Evolutionary conservation across 2,329 filamentous ascomycete genomes (phyloP).

Genomic region (Pestalotiopsis sp.): DNA sequence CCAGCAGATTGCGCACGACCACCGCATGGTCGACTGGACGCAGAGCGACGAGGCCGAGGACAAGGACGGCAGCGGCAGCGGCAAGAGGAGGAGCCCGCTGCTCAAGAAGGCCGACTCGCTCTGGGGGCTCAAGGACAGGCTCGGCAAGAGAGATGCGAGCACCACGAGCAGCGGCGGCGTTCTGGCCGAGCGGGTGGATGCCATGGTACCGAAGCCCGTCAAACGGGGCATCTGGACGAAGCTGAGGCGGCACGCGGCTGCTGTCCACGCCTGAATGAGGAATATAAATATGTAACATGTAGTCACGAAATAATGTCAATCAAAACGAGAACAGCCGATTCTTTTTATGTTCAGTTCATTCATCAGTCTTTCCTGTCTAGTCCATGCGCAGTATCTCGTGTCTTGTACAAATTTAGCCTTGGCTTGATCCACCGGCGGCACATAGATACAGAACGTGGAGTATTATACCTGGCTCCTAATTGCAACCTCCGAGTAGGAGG

Average conservation of each 20-base stretch:
- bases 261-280: constrained; percentile 23
- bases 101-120: constrained; percentile 50
- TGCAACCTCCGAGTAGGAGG: too few relatives aligned
- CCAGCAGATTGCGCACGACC: constrained; percentile 37
- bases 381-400: neutral
- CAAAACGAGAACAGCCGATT: neutral
- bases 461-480: too few relatives aligned
- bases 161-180: constrained; percentile 15
- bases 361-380: neutral
- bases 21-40: constrained; percentile 54
- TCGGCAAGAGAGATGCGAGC: constrained; percentile 35
- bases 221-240: constrained; percentile 44
- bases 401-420: neutral
- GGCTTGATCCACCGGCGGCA: neutral
- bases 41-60: constrained; percentile 53
- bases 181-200: constrained; percentile 24
- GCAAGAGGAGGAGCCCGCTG: constrained; percentile 26
- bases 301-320: neutral
- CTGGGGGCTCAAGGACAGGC: constrained; percentile 49
- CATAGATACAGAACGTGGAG: neutral
- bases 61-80: constrained; percentile 19
- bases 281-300: constrained; percentile 7
- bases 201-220: constrained; percentile 31
- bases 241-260: constrained; percentile 39
- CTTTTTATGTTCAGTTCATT: neutral